Conservation (phyloP, 1,139 yeast genomes). For the Scheffersomyces cryptocercus region DNA sequence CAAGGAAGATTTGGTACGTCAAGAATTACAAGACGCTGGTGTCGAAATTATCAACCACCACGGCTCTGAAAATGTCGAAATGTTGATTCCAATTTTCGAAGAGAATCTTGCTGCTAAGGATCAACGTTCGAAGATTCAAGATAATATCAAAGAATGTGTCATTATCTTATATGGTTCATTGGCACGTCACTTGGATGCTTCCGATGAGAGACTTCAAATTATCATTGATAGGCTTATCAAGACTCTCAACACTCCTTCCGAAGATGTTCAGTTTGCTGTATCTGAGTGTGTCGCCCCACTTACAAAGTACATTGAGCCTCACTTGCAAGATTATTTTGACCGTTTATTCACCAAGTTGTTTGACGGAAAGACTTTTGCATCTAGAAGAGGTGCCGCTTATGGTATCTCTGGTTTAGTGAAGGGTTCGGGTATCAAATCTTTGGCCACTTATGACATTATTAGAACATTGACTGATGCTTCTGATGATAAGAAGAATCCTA, state of each 20-base stretch:
- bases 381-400: conserved; percentile 91
- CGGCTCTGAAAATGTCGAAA: conserved; percentile 67
- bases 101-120: conserved; percentile 48
- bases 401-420: conserved; percentile 92
- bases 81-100: conserved; percentile 78
- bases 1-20: conserved; percentile 68
- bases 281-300: conserved; percentile 85
- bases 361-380: conserved; percentile 48
- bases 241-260: conserved; percentile 85
- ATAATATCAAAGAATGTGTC: conserved; percentile 73
- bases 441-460: conserved; percentile 75
- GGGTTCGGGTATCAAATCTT: conserved; percentile 81
- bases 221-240: conserved; percentile 70
- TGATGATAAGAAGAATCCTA: conserved; percentile 78
- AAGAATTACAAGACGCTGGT: conserved; percentile 90
- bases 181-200: conserved; percentile 71
- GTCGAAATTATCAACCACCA: conserved; percentile 63
- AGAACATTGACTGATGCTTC: conserved; percentile 80
- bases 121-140: conserved; percentile 51
- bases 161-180: conserved; percentile 86
- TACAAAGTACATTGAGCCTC: conserved; percentile 56
- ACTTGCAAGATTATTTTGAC: conserved; percentile 57
- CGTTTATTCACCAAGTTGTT: conserved; percentile 60
- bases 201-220: conserved; percentile 63
- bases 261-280: conserved; percentile 83